Percentiles rank a stretch among this genome's conserved stretches.
phyloP scores from a whole-genome alignment of 768 basidiomycete species.

The Pulveroboletus sp. region DNA sequence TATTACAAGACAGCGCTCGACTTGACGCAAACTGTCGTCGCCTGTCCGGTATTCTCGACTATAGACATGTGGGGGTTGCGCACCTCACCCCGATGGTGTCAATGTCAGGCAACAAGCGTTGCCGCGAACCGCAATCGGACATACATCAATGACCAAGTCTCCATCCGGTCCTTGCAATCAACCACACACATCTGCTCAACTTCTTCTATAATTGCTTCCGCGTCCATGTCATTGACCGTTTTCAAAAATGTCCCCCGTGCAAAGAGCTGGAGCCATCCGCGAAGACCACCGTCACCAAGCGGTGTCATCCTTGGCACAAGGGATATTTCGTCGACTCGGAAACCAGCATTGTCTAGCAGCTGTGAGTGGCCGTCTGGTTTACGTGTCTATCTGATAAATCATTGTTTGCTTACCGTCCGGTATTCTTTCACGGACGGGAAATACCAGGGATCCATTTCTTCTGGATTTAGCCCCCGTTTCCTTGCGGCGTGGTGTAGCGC shows the following conservation, averaged over 20 bases:
- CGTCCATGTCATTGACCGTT: constrained; percentile 50
- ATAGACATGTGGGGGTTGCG: neutral
- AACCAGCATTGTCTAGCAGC: constrained; percentile 58
- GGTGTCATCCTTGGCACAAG: constrained; percentile 56
- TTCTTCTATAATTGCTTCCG: constrained; percentile 57
- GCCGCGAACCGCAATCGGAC: constrained; percentile 66
- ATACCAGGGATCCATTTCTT: constrained; percentile 74
- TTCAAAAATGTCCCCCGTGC: constrained; percentile 57
- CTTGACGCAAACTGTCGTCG: constrained; percentile 7
- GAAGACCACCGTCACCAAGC: constrained; percentile 45
- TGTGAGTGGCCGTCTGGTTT: constrained; percentile 22
- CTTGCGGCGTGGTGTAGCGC: constrained; percentile 54
- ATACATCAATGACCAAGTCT: constrained; percentile 73
- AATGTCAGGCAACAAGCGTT: constrained; percentile 32
- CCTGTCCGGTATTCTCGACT: constrained; percentile 1
- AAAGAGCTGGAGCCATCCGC: constrained; percentile 71
- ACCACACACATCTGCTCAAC: constrained; percentile 53
- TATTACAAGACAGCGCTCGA: neutral
- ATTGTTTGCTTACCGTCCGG: constrained; percentile 38
- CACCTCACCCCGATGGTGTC: constrained; percentile 8
- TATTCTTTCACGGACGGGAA: constrained; percentile 77
- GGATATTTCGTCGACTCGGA: constrained; percentile 51
- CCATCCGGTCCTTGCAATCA: constrained; percentile 56
- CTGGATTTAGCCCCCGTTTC: constrained; percentile 56
- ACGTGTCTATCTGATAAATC: neutral